Conservation (phyloP, 2,329 filamentous ascomycete genomes). For the Aspergillus intermedius region DNA sequence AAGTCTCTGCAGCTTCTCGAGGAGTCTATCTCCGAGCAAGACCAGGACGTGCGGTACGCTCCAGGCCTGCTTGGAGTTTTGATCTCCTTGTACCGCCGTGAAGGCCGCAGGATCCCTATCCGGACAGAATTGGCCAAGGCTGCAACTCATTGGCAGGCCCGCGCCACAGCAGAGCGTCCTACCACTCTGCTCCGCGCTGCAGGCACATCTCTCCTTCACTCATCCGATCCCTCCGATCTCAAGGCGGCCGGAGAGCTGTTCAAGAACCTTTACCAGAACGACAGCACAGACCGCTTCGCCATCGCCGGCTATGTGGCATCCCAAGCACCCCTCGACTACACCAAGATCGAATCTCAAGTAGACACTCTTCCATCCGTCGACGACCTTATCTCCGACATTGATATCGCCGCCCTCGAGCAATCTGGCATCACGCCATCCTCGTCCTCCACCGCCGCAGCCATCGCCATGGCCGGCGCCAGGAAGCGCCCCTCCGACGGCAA, state of each 20-base stretch:
- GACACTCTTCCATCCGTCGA: slow-evolving; percentile 33
- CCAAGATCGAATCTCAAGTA: slow-evolving; percentile 30
- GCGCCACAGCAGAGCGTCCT: slow-evolving; percentile 44
- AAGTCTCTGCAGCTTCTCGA: slow-evolving; percentile 68
- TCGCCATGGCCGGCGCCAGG: slow-evolving; percentile 28
- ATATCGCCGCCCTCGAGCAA: slow-evolving; percentile 39
- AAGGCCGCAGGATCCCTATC: slow-evolving; percentile 66
- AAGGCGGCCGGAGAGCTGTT: slow-evolving; percentile 72
- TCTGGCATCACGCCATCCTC: slow-evolving; percentile 37
- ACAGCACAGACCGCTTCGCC: slow-evolving; percentile 60
- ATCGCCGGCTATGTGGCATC: slow-evolving; percentile 82
- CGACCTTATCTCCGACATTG: slow-evolving; percentile 39
- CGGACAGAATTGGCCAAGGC: slow-evolving; percentile 71
- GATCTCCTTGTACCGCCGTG: slow-evolving; percentile 69
- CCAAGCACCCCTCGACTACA: slow-evolving; percentile 51
- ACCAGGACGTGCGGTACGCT: slow-evolving; percentile 67
- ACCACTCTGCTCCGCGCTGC: slow-evolving; percentile 71
- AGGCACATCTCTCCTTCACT: slow-evolving; percentile 74
- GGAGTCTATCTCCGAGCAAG: slow-evolving; percentile 47
- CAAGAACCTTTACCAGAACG: slow-evolving; percentile 58
- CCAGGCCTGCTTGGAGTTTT: slow-evolving; percentile 77
- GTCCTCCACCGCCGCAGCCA: slow-evolving; percentile 22
- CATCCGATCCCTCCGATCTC: slow-evolving; percentile 62
- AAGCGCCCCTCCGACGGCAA: slow-evolving; percentile 35
- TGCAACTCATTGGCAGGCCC: slow-evolving; percentile 70